phyloP scores from a whole-genome alignment of 345 rosid species.

The Erodium maritimum region DNA sequence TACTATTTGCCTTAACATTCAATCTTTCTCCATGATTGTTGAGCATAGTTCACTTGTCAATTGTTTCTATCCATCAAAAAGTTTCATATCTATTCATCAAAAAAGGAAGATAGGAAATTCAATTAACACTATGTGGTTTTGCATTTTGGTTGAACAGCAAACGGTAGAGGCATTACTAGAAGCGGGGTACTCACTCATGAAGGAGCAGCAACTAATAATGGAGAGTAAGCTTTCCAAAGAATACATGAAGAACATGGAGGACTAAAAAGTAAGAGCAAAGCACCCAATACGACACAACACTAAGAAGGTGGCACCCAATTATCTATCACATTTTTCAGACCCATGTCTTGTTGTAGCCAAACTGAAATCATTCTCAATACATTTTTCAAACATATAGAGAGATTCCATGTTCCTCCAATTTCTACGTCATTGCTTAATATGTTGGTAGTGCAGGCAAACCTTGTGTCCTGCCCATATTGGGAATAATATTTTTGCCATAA shows the following conservation, averaged over 20 bases:
- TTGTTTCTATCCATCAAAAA: not conserved
- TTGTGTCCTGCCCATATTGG: no score
- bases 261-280: constrained; percentile 14
- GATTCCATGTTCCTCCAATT: no score
- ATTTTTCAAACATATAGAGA: no score
- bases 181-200: constrained; percentile 71
- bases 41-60: not conserved
- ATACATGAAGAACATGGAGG: constrained; percentile 79
- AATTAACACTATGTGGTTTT: not conserved
- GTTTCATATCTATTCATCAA: not conserved
- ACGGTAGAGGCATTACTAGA: constrained; percentile 84
- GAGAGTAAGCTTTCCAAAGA: constrained; percentile 76
- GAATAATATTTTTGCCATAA: no score
- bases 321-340: no score
- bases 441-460: no score
- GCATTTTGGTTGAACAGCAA: constrained; percentile 41
- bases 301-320: no score
- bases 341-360: no score
- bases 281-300: no score
- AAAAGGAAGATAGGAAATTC: no score
- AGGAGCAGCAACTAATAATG: constrained; percentile 66
- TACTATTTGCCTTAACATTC: not conserved
- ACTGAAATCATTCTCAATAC: no score
- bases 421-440: no score
- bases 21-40: not conserved